Evolutionary conservation across 2,329 filamentous ascomycete genomes (phyloP), one percentile per base, ranked within the genome.

Genomic region (Alternaria atra): DNA sequence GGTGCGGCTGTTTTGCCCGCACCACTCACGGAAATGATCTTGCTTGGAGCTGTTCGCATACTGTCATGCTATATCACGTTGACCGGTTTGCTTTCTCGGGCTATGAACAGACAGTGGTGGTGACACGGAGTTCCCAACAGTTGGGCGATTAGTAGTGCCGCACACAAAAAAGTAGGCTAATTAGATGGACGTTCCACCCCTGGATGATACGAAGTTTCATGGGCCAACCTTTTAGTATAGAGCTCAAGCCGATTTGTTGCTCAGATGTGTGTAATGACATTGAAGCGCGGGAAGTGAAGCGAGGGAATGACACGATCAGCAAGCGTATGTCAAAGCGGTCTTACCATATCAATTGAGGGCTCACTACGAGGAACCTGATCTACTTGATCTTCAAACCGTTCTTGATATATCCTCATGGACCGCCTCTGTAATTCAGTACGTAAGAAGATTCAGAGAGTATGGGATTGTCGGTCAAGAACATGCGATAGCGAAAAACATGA

Each of bases 1-100:
- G 29, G 17, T 37, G 15, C 39, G 52, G 52, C 37, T 44, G 12
- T 40, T 34, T 32, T 32, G 23, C 42, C 58, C 47, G 44, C 46
- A 52, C 29, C 35, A 37, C 27, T 34, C 29, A 23, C 20, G 10
- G n/a, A 46, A 10, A 39, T 43, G 6, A 23, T 23, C 29, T 52
- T 3, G 13, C n/a, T 7, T n/a, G 51, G 46, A 17, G 51, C 48
- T 29, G 58, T 61, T 65, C 50, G 61, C 65, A 61, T 65, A n/a
- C 5, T 54, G 55, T 55, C 52, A 61, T 62, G 60, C 25, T 39
- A 65, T 62, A 56, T 35, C 10, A 65, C 50, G 34, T 55, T 56
- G 56, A 54, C 58, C 59, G 4, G 43, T 39, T 50, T 47, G 12
- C 34, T 48, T 39, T 44, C 30, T 43, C 9, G 27, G 12, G 20